phyloP scores from a whole-genome alignment of 2,329 filamentous ascomycete species.

The Mollisia scopiformis region DNA sequence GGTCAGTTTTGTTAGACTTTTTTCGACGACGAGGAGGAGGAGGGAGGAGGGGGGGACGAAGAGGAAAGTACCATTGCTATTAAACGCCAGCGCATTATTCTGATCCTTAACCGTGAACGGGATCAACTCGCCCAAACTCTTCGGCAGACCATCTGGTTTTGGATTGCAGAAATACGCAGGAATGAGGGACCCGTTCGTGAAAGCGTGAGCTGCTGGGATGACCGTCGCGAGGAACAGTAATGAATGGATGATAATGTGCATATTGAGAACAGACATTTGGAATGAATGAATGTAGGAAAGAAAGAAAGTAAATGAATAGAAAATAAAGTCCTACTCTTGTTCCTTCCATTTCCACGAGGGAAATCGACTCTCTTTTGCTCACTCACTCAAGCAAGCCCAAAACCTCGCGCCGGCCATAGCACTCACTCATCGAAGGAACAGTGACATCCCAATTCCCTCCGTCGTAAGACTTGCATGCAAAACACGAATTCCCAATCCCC shows the following conservation, averaged over 20 bases:
- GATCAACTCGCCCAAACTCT: slow-evolving; percentile 5
- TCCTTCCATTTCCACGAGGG: neutral
- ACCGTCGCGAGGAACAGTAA: slow-evolving; percentile 13
- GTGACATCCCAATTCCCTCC: neutral
- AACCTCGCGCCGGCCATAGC: neutral
- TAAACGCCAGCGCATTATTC: slow-evolving; percentile 1
- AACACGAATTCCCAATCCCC: neutral
- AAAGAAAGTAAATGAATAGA: neutral
- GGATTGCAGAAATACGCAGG: slow-evolving; percentile 14
- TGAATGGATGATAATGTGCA: slow-evolving; percentile 10
- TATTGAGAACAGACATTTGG: neutral
- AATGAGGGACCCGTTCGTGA: slow-evolving; percentile 13
- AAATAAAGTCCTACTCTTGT: neutral
- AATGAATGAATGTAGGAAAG: neutral
- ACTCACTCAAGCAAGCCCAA: neutral
- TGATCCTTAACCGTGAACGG: slow-evolving; percentile 5
- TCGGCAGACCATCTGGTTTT: slow-evolving; percentile 7
- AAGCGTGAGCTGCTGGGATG: slow-evolving; percentile 9
- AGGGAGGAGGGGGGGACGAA: no score
- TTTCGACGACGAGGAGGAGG: no score
- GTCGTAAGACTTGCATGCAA: neutral
- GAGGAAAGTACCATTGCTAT: slow-evolving; percentile 7
- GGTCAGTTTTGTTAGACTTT: no score
- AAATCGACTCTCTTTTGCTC: neutral
- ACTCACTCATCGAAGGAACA: neutral